Percentiles rank a stretch among this genome's conserved stretches.
phyloP scores from a whole-genome alignment of 441 rosid species.

The Mallotus japonicus region DNA sequence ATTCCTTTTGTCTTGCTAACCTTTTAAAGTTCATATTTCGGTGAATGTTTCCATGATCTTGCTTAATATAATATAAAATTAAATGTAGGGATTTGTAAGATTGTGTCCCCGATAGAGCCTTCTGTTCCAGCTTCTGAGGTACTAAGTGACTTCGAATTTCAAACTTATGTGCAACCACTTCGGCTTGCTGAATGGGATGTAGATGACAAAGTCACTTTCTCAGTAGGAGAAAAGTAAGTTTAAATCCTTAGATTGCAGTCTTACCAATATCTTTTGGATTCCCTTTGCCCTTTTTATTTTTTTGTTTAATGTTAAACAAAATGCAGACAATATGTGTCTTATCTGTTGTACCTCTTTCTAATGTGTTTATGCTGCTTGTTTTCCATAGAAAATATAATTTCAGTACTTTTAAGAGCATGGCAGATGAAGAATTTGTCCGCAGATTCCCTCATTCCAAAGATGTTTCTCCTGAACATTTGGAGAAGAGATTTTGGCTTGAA shows the following conservation, averaged over 20 bases:
- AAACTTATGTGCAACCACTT: slow-evolving; percentile 44
- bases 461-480: slow-evolving; percentile 35
- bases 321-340: not conserved
- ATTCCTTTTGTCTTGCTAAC: not conserved
- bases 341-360: not conserved
- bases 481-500: slow-evolving; percentile 49
- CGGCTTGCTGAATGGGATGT: slow-evolving; percentile 41
- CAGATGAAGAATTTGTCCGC: slow-evolving; percentile 30
- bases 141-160: slow-evolving; percentile 38
- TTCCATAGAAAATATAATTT: slow-evolving; percentile 38
- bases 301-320: not conserved
- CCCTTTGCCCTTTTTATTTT: not conserved
- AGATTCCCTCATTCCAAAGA: slow-evolving; percentile 26
- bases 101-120: slow-evolving; percentile 45
- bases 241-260: not conserved
- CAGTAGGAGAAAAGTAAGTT: slow-evolving; percentile 32
- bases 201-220: slow-evolving; percentile 35
- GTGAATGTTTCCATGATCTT: not conserved
- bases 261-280: too few species aligned
- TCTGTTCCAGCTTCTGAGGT: slow-evolving; percentile 44
- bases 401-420: slow-evolving; percentile 38
- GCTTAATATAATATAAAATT: not conserved
- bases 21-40: not conserved
- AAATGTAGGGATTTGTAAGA: slow-evolving; percentile 48
- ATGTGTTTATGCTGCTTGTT: not conserved